phyloP scores from a whole-genome alignment of 2,329 filamentous ascomycete species.

The Exserohilum rostratum region DNA sequence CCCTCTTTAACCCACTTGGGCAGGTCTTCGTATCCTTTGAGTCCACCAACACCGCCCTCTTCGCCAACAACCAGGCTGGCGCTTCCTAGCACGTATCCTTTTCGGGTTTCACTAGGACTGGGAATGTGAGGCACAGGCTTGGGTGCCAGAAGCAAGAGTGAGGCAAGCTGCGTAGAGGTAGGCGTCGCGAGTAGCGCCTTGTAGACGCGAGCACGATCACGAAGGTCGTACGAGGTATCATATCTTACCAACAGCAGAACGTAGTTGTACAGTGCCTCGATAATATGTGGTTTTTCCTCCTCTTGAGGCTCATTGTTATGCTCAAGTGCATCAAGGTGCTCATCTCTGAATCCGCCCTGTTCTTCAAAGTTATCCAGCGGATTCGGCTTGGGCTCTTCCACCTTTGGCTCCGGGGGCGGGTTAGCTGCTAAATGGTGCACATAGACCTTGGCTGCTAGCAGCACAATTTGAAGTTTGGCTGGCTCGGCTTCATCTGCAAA shows the following conservation, averaged over 20 bases:
- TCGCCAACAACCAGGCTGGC: conserved; percentile 83
- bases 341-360: conserved; percentile 43
- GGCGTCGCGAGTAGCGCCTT: conserved; percentile 81
- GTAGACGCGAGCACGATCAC: conserved; percentile 88
- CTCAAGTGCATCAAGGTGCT: conserved; percentile 25
- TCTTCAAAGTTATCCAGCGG: conserved; percentile 42
- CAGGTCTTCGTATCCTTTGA: conserved; percentile 81
- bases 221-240: conserved; percentile 92
- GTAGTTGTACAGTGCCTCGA: conserved; percentile 83
- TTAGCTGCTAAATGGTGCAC: conserved; percentile 80
- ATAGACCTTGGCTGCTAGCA: conserved; percentile 96
- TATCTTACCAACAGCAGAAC: conserved; percentile 85
- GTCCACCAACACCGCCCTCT: conserved; percentile 68
- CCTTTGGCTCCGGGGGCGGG: conserved; percentile 48
- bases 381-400: conserved; percentile 33
- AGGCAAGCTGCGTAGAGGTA: conserved; percentile 78
- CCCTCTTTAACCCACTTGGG: conserved; percentile 86
- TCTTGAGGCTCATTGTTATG: conserved; percentile 23
- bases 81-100: conserved; percentile 79
- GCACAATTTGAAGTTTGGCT: conserved; percentile 87
- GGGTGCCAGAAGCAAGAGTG: conserved; percentile 86
- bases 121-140: conserved; percentile 92
- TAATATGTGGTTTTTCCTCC: conserved; percentile 65
- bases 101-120: conserved; percentile 83
- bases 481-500: conserved; percentile 84